Conservation (phyloP, 768 basidiomycete genomes). For the Leccinum fibrillosum region DNA sequence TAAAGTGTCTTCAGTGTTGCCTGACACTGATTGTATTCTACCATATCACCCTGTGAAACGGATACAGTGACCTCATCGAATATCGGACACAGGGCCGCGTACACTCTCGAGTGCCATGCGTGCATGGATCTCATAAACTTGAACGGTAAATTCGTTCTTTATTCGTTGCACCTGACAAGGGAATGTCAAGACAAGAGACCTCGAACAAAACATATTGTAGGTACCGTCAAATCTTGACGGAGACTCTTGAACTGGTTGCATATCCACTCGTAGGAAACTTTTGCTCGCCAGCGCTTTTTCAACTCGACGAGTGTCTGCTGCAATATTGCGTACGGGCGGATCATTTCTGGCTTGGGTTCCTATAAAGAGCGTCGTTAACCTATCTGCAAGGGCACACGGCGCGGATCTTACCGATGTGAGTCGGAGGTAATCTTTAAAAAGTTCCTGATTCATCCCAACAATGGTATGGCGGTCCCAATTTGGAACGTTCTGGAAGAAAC, state of each 20-base stretch:
- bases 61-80: conserved; percentile 14
- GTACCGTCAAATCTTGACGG: conserved; percentile 94
- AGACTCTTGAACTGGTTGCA: conserved; percentile 98
- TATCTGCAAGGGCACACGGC: neutral
- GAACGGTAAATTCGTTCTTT: conserved; percentile 96
- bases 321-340: conserved; percentile 83
- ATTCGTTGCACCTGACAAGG: conserved; percentile 87
- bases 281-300: conserved; percentile 85
- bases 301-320: conserved; percentile 82
- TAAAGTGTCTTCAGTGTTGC: conserved; percentile 86
- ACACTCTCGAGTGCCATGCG: conserved; percentile 94
- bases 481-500: conserved; percentile 72
- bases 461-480: conserved; percentile 97
- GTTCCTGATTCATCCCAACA: conserved; percentile 81
- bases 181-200: conserved; percentile 4
- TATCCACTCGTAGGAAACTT: conserved; percentile 78
- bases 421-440: conserved; percentile 96
- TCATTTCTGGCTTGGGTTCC: conserved; percentile 94
- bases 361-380: conserved; percentile 30
- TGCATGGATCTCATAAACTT: conserved; percentile 97
- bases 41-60: conserved; percentile 79
- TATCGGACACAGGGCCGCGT: conserved; percentile 24
- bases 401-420: conserved; percentile 72
- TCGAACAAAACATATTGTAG: conserved; percentile 28
- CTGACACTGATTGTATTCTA: conserved; percentile 99